A percentile compares a stretch with the other conserved stretches of the same genome.
phyloP scores from a whole-genome alignment of 2,329 filamentous ascomycete genomes.

The Ceratocystis colombiana region DNA sequence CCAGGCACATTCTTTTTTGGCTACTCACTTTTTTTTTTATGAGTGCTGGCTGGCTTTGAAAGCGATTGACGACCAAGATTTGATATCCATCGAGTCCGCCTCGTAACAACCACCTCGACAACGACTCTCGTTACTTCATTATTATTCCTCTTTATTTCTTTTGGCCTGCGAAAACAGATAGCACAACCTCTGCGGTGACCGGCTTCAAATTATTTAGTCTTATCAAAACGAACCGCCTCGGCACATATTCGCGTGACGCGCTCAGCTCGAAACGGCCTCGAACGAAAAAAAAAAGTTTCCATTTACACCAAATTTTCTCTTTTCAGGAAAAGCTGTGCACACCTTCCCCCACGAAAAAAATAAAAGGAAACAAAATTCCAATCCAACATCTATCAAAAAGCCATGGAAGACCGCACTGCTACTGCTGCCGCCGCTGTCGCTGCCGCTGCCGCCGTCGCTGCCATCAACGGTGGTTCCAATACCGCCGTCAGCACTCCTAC shows the following conservation, averaged over 20 bases:
- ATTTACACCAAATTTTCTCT: background rate
- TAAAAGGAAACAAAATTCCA: background rate
- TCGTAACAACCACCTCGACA: background rate
- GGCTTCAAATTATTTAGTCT: background rate
- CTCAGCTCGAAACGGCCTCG: background rate
- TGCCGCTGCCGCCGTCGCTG: constrained; percentile 17
- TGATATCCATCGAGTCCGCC: constrained; percentile 10
- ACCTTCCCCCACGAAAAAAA: background rate
- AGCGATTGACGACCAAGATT: background rate
- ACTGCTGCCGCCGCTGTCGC: constrained; percentile 17
- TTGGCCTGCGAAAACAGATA: background rate
- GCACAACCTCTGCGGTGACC: background rate
- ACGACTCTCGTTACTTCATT: background rate
- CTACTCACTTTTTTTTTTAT: background rate
- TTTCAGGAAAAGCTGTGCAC: background rate
- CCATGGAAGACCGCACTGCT: constrained; percentile 24
- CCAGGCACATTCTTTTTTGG: constrained; percentile 4
- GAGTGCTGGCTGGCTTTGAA: background rate
- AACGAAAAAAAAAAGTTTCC: background rate
- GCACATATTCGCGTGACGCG: constrained; percentile 2
- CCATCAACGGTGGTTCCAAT: constrained; percentile 8
- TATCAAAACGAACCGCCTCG: background rate
- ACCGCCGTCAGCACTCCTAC: constrained; percentile 20
- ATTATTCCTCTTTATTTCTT: background rate
- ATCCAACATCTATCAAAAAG: background rate